phyloP scores from a whole-genome alignment of 768 basidiomycete species.

The Pleurotus sapidus region DNA sequence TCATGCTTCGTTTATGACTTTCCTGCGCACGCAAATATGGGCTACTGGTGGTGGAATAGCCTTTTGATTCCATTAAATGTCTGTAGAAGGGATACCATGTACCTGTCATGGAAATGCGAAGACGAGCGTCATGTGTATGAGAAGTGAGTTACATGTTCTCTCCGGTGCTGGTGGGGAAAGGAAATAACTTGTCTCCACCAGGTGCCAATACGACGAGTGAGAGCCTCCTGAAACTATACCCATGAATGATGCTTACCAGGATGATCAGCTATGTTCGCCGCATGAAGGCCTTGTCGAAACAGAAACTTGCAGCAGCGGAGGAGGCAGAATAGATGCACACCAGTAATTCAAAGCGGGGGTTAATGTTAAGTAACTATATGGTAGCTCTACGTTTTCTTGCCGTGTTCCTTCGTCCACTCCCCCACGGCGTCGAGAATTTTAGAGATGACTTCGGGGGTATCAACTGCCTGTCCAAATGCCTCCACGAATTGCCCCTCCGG shows the following conservation, averaged over 20 bases:
- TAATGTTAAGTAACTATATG: neutral
- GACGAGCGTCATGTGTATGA: conserved; percentile 85
- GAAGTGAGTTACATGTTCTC: conserved; percentile 49
- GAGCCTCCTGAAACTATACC: conserved; percentile 22
- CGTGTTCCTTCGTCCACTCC: conserved; percentile 40
- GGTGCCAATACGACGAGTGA: conserved; percentile 95
- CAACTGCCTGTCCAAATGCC: conserved; percentile 87
- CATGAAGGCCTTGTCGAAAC: conserved; percentile 81
- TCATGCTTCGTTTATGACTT: neutral
- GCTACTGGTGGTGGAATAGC: conserved; percentile 32
- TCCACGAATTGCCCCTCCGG: conserved; percentile 93
- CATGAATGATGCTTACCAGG: too few relatives aligned
- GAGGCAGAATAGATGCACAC: conserved; percentile 24
- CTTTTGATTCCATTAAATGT: conserved; percentile 84
- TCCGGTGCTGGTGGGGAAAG: neutral
- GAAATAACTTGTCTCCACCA: conserved; percentile 22
- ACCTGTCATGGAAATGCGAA: conserved; percentile 93
- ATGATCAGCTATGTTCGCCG: conserved; percentile 73
- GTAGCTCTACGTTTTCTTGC: conserved; percentile 26
- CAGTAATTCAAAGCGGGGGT: neutral
- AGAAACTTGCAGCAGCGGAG: conserved; percentile 46
- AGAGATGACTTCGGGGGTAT: conserved; percentile 62
- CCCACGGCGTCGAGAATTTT: conserved; percentile 51
- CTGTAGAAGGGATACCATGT: conserved; percentile 75
- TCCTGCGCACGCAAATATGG: neutral